These are phyloP conservation scores for Harringtonia aguacate DNA, from an alignment of 2,329 filamentous ascomycete species.

Conservation along the genomic window DNA sequence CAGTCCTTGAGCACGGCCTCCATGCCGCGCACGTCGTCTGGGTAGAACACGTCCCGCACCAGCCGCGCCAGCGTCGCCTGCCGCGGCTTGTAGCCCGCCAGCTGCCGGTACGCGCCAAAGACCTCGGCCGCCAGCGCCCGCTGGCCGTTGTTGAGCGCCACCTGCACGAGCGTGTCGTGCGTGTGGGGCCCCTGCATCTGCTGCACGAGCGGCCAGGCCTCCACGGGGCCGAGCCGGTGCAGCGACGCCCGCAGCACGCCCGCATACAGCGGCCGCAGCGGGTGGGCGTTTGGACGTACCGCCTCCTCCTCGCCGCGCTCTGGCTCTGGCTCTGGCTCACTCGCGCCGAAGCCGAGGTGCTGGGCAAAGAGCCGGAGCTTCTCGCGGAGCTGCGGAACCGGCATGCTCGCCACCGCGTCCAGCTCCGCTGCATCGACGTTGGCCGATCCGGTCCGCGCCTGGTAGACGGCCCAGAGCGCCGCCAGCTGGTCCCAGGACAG, in stretches of 20 bases:
- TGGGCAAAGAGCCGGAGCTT: neutral
- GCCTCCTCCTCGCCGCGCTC: too few species aligned
- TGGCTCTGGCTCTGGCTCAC: neutral
- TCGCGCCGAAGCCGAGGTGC: neutral
- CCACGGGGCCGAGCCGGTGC: constrained; percentile 8
- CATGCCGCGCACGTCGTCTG: constrained; percentile 25
- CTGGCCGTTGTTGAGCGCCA: constrained; percentile 17
- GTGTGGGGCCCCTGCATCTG: constrained; percentile 25
- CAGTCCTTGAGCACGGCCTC: constrained; percentile 39
- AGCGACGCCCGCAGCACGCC: constrained; percentile 7
- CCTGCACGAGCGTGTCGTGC: constrained; percentile 33
- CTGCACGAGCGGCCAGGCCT: constrained; percentile 27
- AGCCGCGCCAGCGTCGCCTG: constrained; percentile 29
- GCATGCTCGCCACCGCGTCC: neutral
- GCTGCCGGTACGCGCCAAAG: constrained; percentile 33
- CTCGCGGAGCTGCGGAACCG: neutral
- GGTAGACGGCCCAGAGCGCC: constrained; percentile 26
- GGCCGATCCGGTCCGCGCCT: neutral
- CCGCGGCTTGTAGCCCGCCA: constrained; percentile 27
- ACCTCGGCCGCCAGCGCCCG: constrained; percentile 23
- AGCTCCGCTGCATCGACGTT: neutral
- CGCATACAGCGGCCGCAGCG: constrained; percentile 2
- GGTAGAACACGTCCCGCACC: constrained; percentile 29
- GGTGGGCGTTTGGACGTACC: neutral
- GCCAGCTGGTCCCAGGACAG: constrained; percentile 24